These are phyloP conservation scores for Rhipidocladum racemiflorum DNA, from an alignment of 176 grass and related monocot species.

Conservation along the genomic window DNA sequence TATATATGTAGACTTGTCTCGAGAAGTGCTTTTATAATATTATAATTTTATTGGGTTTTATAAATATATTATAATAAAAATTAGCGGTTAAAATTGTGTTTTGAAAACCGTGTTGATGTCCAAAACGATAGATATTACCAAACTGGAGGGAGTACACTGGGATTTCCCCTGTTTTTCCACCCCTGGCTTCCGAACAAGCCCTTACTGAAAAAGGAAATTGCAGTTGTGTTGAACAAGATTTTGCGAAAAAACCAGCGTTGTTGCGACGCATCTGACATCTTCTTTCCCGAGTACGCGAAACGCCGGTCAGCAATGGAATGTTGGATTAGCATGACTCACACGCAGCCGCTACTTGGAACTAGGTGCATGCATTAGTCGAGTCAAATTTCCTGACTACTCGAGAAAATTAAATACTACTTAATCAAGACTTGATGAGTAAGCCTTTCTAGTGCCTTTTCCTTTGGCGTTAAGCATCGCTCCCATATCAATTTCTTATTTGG, in stretches of 20 bases:
- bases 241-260: neutral
- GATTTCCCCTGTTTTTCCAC: no score
- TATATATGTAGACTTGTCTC: no score
- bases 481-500: neutral
- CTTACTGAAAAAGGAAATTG: neutral
- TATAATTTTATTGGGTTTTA: no score
- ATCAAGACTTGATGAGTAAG: neutral
- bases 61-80: no score
- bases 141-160: no score
- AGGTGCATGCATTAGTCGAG: neutral
- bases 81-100: no score
- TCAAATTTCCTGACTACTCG: neutral
- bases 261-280: neutral
- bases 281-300: neutral
- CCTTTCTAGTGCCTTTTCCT: neutral
- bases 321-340: neutral
- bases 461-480: neutral
- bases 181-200: no score
- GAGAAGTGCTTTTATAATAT: no score
- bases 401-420: neutral
- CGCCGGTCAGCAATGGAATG: neutral
- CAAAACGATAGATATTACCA: no score
- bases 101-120: no score
- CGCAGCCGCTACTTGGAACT: neutral
- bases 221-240: neutral